A percentile compares a stretch with the other conserved stretches of the same genome.
These are phyloP conservation scores for Verticillium zaregamsianum DNA, from an alignment of 2,329 filamentous ascomycete genomes.

Conservation along the genomic window DNA sequence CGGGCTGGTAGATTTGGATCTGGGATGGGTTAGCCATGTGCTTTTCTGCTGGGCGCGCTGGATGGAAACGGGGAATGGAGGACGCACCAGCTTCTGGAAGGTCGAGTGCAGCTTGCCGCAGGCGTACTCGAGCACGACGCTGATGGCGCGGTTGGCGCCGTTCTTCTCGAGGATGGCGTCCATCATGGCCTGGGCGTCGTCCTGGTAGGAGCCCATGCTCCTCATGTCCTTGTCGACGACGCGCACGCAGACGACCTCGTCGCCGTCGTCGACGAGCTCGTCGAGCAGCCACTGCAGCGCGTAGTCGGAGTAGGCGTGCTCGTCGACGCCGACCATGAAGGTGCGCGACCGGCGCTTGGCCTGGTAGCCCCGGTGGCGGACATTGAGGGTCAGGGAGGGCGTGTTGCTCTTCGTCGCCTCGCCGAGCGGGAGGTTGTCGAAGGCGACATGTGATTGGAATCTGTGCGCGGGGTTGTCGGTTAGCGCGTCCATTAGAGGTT, in stretches of 20 bases:
- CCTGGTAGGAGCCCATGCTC: slow-evolving; percentile 49
- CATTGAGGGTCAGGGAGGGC: slow-evolving; percentile 73
- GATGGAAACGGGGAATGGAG: too few relatives aligned
- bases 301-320: slow-evolving; percentile 88
- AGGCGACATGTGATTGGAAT: slow-evolving; percentile 56
- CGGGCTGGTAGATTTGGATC: slow-evolving; percentile 90
- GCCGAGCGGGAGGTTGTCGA: slow-evolving; percentile 55
- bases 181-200: slow-evolving; percentile 71
- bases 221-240: slow-evolving; percentile 74
- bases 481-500: slow-evolving; percentile 36
- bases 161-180: slow-evolving; percentile 77
- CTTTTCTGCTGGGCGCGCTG: neutral
- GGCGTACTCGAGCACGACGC: slow-evolving; percentile 79
- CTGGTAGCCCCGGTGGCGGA: slow-evolving; percentile 82
- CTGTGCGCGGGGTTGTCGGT: slow-evolving; percentile 34
- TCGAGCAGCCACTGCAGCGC: slow-evolving; percentile 90
- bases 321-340: slow-evolving; percentile 87
- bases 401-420: slow-evolving; percentile 57
- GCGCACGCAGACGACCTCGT: slow-evolving; percentile 86
- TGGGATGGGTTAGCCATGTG: slow-evolving; percentile 26
- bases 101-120: slow-evolving; percentile 87
- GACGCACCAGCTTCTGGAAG: slow-evolving; percentile 78
- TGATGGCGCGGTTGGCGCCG: slow-evolving; percentile 73
- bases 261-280: slow-evolving; percentile 87
- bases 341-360: slow-evolving; percentile 76